Evolutionary conservation across 140 eudicot genomes (phyloP).

Genomic region (Cichorium intybus): DNA sequence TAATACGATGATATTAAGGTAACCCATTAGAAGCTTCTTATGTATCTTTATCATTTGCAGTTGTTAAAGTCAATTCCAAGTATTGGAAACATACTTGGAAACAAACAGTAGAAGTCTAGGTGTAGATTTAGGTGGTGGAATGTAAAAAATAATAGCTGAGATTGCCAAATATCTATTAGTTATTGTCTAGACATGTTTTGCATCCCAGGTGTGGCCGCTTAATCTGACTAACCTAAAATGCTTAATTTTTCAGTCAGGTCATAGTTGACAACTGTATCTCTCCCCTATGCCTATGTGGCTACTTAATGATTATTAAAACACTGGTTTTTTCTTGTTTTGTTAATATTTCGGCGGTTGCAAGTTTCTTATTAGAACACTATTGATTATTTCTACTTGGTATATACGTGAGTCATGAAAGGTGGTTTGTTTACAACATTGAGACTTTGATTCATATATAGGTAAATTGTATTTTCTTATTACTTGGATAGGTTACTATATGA

Average conservation of each 20-base stretch:
- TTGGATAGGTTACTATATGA: too few relatives aligned
- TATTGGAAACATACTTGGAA: slow-evolving; percentile 37
- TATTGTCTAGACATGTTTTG: slow-evolving; percentile 82
- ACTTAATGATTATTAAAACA: slow-evolving; percentile 30
- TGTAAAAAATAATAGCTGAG: slow-evolving; percentile 81
- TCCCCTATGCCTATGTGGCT: slow-evolving; percentile 15
- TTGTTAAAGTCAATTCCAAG: slow-evolving; percentile 57
- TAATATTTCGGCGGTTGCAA: background rate
- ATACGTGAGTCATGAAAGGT: slow-evolving; percentile 88
- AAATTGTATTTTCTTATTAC: slow-evolving; percentile 35
- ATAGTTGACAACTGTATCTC: slow-evolving; percentile 2
- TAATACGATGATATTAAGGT: background rate
- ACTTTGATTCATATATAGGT: slow-evolving; percentile 97
- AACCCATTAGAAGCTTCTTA: too few relatives aligned
- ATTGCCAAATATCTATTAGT: slow-evolving; percentile 81
- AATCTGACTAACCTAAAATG: slow-evolving; percentile 14
- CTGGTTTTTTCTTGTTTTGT: slow-evolving; percentile 13
- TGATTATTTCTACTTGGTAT: slow-evolving; percentile 15
- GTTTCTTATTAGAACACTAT: too few relatives aligned
- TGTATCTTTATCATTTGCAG: slow-evolving; percentile 29
- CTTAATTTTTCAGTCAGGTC: slow-evolving; percentile 19
- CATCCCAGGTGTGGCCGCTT: slow-evolving; percentile 82
- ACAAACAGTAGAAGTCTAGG: slow-evolving; percentile 36
- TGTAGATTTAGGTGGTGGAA: slow-evolving; percentile 71
- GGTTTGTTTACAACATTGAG: slow-evolving; percentile 91